Percentiles rank a stretch among this genome's conserved stretches.
Conservation (phyloP, 345 rosid species). For the Atalantia buxifolia region DNA sequence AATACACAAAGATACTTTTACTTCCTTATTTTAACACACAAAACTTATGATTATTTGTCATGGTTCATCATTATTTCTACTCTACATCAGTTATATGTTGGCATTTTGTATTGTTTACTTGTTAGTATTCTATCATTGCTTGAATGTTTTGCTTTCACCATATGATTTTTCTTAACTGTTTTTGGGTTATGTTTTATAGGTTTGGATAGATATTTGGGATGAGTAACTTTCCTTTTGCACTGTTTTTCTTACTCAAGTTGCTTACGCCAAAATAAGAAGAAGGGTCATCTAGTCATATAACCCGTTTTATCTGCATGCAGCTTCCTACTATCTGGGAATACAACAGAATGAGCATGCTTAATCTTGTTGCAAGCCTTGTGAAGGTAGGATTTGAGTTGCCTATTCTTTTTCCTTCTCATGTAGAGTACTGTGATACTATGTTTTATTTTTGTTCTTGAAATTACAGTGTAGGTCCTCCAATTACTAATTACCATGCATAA, state of each 20-base stretch:
- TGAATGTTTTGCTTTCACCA: not conserved
- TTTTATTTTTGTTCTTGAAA: not conserved
- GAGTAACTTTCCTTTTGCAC: not conserved
- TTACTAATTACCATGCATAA: not conserved
- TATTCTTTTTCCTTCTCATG: not conserved
- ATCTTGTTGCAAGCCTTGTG: constrained; percentile 74
- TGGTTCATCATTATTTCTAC: not conserved
- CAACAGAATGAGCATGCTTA: constrained; percentile 88
- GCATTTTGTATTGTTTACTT: not conserved
- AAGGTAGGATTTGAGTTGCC: constrained; percentile 47
- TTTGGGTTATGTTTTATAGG: not conserved
- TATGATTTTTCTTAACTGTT: not conserved
- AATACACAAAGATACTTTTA: not conserved
- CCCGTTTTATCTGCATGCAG: constrained; percentile 34
- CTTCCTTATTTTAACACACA: not conserved
- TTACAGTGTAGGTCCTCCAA: not conserved
- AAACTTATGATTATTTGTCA: not conserved
- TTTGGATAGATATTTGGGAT: not conserved
- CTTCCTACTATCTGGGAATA: constrained; percentile 85
- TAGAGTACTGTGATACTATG: not conserved
- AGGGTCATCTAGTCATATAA: constrained; percentile 13
- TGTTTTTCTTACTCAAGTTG: not conserved
- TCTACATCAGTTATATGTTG: not conserved
- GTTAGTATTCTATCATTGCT: not conserved
- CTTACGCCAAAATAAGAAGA: too few species aligned